Evolutionary conservation across 169 alveolate genomes (phyloP).

Genomic region (Haemoproteus tartakovskyi): DNA sequence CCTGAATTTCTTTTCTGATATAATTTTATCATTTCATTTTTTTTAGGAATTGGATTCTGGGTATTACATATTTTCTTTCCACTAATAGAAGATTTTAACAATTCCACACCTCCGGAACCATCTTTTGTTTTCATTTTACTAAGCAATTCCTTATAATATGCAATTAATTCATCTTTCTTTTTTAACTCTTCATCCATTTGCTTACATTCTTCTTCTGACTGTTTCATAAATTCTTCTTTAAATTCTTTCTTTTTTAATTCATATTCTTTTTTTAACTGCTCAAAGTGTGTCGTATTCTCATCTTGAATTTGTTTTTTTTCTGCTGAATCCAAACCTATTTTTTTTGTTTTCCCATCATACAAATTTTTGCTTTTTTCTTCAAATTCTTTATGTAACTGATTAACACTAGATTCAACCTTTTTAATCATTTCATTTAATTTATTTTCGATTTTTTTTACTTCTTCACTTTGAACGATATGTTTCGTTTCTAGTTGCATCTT

Average conservation of each 20-base stretch:
- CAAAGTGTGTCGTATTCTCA: slow-evolving; percentile 10
- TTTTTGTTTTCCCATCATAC: neutral
- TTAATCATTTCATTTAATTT: neutral
- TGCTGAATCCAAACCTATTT: slow-evolving; percentile 6
- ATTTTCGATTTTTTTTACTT: neutral
- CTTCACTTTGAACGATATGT: neutral
- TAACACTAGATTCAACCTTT: slow-evolving; percentile 5
- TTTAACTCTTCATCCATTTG: slow-evolving; percentile 29
- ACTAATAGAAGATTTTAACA: too few species aligned
- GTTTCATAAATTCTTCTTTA: slow-evolving; percentile 22
- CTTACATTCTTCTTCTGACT: neutral
- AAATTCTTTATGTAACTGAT: slow-evolving; percentile 56
- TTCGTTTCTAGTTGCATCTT: neutral
- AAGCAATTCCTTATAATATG: slow-evolving; percentile 36
- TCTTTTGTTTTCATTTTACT: slow-evolving; percentile 1
- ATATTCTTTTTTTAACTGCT: slow-evolving; percentile 12
- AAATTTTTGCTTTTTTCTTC: slow-evolving; percentile 17
- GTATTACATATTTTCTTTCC: too few species aligned
- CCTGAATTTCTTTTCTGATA: neutral
- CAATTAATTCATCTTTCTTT: slow-evolving; percentile 16
- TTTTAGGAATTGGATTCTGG: neutral
- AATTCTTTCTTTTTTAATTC: slow-evolving; percentile 19
- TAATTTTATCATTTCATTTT: slow-evolving; percentile 5
- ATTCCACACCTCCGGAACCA: neutral
- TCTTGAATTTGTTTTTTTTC: slow-evolving; percentile 44